Evolutionary conservation across 495 filamentous ascomycete species (phyloP), one percentile per base, ranked within the genome.

Genomic region (Trichocladium antarcticum): DNA sequence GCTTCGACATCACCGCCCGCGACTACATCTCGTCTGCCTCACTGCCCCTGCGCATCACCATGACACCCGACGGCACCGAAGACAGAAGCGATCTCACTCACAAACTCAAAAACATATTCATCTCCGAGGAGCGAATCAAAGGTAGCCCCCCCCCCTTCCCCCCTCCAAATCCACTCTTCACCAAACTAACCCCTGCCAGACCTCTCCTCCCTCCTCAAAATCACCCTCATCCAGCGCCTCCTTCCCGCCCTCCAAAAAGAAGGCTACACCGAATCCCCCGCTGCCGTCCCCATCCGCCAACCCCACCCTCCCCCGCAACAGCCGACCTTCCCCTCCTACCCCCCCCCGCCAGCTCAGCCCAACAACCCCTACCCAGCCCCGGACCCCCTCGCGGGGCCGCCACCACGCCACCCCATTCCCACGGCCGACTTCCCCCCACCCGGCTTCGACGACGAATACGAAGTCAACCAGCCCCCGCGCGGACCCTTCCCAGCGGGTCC

Each of bases 391-490:
- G 77, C 79, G 4, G 70, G 69, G 2, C 71, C 64, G 5, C 82
- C 83, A 0, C 74, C 74, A n/a, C 74, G 70, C 8, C 74, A 70
- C 8, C 84, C 84, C 1, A 64, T 80, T 21, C 89, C 88, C 16
- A 65, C 74, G 1, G 84, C 76, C n/a, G 89, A 89, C 47, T 87
- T 93, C 53, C 75, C 81, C 0, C 87, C 88, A 0, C 92, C 92
- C 3, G 88, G 78, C 16, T 97, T 97, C 57, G 92, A 96, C 50
- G 89, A 97, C 68, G 89, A 95, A 56, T 87, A 85, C 58, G 87
- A 97, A 45, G 74, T 97, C 41, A 77, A 84, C 41, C 71, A 78
- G 1, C 87, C 81, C 1, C 75, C 76, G 0, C 76, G 78, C 15
- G 75, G 77, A 14, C 69, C 32, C 42, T 15, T 47, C 8, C 36